A percentile compares a stretch with the other conserved stretches of the same genome.
Evolutionary conservation across 345 rosid species (phyloP).

Genomic region (Ceriops decandra): DNA sequence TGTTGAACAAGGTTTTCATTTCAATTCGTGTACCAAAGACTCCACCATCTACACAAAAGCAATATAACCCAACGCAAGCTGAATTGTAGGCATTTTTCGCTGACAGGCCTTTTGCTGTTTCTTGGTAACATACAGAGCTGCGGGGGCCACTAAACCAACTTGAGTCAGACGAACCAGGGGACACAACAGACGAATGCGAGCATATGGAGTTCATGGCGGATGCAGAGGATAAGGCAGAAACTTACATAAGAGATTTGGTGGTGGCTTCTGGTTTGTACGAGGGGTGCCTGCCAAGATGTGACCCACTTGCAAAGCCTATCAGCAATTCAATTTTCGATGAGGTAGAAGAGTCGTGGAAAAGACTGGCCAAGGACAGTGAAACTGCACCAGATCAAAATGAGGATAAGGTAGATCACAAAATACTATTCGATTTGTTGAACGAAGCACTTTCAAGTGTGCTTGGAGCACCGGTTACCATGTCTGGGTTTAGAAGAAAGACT

Average conservation of each 20-base stretch:
- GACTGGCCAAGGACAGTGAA: constrained; percentile 29
- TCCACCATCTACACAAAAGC: too few species aligned
- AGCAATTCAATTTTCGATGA: constrained; percentile 51
- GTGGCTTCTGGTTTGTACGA: constrained; percentile 82
- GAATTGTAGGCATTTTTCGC: constrained; percentile 5
- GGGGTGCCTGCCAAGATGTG: constrained; percentile 46
- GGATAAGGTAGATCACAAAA: constrained; percentile 35
- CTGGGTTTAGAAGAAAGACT: constrained; percentile 46
- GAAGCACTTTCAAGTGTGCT: constrained; percentile 59
- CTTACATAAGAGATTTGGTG: constrained; percentile 71
- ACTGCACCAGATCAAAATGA: constrained; percentile 11
- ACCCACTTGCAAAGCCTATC: constrained; percentile 51
- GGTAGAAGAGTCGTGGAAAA: constrained; percentile 49
- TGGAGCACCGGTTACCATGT: constrained; percentile 40
- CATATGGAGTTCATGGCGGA: constrained; percentile 35
- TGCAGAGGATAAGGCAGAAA: constrained; percentile 52
- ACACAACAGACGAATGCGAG: constrained; percentile 32
- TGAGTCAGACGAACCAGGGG: constrained; percentile 38
- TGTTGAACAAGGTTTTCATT: too few species aligned
- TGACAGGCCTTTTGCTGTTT: constrained; percentile 18
- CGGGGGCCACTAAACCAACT: constrained; percentile 66
- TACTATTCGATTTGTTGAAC: constrained; percentile 67
- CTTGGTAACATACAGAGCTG: constrained; percentile 41
- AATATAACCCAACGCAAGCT: neutral
- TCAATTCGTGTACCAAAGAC: too few species aligned